A percentile compares a stretch with the other conserved stretches of the same genome.
These are phyloP conservation scores for Pugionium cornutum DNA, from an alignment of 345 rosid genomes.

Conservation along the genomic window DNA sequence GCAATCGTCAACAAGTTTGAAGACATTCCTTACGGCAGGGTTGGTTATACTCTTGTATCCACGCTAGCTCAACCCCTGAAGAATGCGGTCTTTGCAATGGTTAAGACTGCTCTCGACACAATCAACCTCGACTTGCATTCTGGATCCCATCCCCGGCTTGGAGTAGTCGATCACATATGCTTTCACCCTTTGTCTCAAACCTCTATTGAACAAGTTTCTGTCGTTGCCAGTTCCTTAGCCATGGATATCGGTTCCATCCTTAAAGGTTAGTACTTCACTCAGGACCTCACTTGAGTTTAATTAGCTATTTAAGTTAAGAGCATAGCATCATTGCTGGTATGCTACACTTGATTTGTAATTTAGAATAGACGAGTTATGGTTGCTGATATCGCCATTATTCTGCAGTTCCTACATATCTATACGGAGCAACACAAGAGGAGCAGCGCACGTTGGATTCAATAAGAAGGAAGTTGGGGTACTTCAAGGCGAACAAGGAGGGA, in stretches of 20 bases:
- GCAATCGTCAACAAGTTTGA: conserved; percentile 80
- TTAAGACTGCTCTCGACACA: conserved; percentile 67
- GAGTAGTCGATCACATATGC: conserved; percentile 92
- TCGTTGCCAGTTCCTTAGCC: conserved; percentile 66
- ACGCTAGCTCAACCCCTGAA: conserved; percentile 48
- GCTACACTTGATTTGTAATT: no score
- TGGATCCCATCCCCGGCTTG: conserved; percentile 90
- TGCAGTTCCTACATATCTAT: conserved; percentile 81
- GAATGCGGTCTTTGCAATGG: conserved; percentile 69
- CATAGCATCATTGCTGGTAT: background rate
- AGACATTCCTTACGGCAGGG: conserved; percentile 72
- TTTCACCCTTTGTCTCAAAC: conserved; percentile 73
- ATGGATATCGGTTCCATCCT: conserved; percentile 65
- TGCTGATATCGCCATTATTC: conserved; percentile 3
- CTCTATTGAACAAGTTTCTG: conserved; percentile 63
- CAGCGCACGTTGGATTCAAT: conserved; percentile 73
- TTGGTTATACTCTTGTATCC: conserved; percentile 80
- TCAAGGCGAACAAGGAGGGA: conserved; percentile 69
- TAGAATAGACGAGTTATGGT: background rate
- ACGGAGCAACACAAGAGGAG: conserved; percentile 70
- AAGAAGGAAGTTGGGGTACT: conserved; percentile 83
- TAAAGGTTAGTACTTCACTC: conserved; percentile 51
- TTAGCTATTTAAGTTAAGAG: background rate
- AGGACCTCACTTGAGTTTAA: no score
- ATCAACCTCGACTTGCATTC: conserved; percentile 63